Percentiles rank a stretch among this genome's conserved stretches.
Conservation (phyloP, 1,284 basidiomycete species). For the Marasmius sp. region DNA sequence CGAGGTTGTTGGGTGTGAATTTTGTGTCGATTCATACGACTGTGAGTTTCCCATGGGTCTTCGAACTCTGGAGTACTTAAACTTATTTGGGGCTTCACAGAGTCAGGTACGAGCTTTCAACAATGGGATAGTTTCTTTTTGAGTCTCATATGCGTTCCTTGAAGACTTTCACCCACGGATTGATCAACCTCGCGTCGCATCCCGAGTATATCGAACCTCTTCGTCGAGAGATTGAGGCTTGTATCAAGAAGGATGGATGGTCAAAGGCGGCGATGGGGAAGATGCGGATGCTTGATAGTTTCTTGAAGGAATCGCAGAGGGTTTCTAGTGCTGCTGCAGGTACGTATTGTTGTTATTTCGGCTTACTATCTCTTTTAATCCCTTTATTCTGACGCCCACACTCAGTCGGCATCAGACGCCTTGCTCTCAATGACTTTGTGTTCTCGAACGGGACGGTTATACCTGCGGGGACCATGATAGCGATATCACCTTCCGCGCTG, state of each 20-base stretch:
- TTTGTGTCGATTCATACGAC: background rate
- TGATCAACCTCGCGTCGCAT: background rate
- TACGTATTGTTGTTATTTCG: too few species aligned
- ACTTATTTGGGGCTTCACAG: background rate
- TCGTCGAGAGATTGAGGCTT: background rate
- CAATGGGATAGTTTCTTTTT: background rate
- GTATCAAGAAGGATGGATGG: background rate
- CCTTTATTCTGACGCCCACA: background rate
- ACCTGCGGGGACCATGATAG: background rate
- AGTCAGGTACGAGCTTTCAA: background rate
- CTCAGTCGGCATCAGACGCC: background rate
- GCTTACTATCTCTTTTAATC: too few species aligned
- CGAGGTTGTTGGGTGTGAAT: background rate
- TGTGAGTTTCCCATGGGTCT: background rate
- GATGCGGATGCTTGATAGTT: slow-evolving; percentile 1
- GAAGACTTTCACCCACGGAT: background rate
- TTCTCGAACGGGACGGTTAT: background rate
- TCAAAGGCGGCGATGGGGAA: background rate
- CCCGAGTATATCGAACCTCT: background rate
- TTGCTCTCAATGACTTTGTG: background rate
- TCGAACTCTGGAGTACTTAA: too few species aligned
- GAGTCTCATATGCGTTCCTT: background rate
- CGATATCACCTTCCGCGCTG: background rate
- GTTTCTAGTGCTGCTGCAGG: background rate
- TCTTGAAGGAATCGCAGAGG: background rate